Evolutionary conservation across 2,329 filamentous ascomycete species (phyloP), one percentile per base, ranked within the genome.

Genomic region (Sporothrix variecibatus): DNA sequence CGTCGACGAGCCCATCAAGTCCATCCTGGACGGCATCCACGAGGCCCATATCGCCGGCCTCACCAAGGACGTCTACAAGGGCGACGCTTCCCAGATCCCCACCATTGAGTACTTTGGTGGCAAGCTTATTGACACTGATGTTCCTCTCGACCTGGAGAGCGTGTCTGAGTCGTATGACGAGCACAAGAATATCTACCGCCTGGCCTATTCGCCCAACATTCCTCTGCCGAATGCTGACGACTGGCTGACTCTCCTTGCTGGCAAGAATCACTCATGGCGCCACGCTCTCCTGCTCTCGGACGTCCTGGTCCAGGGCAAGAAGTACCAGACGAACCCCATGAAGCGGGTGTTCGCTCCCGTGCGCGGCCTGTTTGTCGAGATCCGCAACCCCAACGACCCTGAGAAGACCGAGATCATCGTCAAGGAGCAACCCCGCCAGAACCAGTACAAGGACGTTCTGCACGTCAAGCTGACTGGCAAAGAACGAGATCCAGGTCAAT

Each of bases 261-360:
- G 96, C 23, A 89, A 90, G 68, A 91, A 88, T 75, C 93, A 95
- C 80, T 98, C 93, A 69, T 99, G 96, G 96, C 91, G 95, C 75
- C 94, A 98, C 81, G 96, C 96, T 38, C 90, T 99, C 75, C 95
- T 99, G 83, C 94, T 94, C 75, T 93, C 95, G 0, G 95, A 99
- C 78, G 93, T 98, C 38, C 92, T 98, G 77, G 93, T 98, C 4
- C 96, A 99, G 83, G 96, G 95, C 20, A 93, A 97, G 82, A 94
- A 97, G 81, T 98, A 97, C 86, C 94, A 98, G 85, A 97, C 94
- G 74, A 99, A 99, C 84, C 97, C 96, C 0, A 93, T 98, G 85
- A 93, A 92, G 81, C 91, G 95, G 73, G 94, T 99, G 75, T 95
- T 98, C 77, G 92, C 93, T 12, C 96, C 96, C 17, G 89, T 91